These are phyloP conservation scores for Fusarium incarnatum DNA, from an alignment of 2,329 filamentous ascomycete species.

Conservation along the genomic window DNA sequence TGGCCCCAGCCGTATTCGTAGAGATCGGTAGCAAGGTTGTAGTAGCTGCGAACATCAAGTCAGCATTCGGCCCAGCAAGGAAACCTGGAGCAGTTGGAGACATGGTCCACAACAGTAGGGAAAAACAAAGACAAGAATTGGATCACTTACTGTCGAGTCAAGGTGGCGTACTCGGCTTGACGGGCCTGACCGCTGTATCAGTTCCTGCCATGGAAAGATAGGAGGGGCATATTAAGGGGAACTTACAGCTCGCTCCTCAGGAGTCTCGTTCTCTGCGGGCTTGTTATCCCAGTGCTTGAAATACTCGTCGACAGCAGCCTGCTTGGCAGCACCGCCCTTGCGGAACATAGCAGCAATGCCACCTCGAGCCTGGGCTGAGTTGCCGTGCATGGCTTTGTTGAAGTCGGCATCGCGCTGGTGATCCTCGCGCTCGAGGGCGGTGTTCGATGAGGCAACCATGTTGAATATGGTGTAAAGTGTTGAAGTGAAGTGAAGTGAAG, in stretches of 20 bases:
- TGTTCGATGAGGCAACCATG: conserved; percentile 58
- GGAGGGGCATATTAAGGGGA: conserved; percentile 28
- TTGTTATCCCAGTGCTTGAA: conserved; percentile 98
- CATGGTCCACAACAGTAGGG: not conserved
- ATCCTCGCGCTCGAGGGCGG: conserved; percentile 81
- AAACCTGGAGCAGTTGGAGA: not conserved
- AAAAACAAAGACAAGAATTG: not conserved
- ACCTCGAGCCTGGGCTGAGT: conserved; percentile 74
- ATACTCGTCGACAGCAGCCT: conserved; percentile 88
- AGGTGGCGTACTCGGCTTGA: conserved; percentile 88
- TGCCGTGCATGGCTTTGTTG: conserved; percentile 87
- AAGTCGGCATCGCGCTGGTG: conserved; percentile 88
- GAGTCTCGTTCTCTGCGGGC: conserved; percentile 80
- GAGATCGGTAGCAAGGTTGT: conserved; percentile 94
- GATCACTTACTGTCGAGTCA: conserved; percentile 84
- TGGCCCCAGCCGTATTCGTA: conserved; percentile 98
- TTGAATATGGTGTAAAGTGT: conserved; percentile 49
- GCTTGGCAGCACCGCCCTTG: conserved; percentile 81
- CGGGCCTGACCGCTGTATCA: conserved; percentile 67
- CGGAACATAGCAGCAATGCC: conserved; percentile 85
- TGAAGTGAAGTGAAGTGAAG: conserved; percentile 5
- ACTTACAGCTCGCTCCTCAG: conserved; percentile 80
- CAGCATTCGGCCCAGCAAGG: conserved; percentile 18
- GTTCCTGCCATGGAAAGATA: conserved; percentile 34
- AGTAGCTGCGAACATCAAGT: conserved; percentile 72